Percentiles rank a stretch among this genome's conserved stretches.
Evolutionary conservation across 2,329 filamentous ascomycete genomes (phyloP).

Genomic region (Alternaria gansuensis): DNA sequence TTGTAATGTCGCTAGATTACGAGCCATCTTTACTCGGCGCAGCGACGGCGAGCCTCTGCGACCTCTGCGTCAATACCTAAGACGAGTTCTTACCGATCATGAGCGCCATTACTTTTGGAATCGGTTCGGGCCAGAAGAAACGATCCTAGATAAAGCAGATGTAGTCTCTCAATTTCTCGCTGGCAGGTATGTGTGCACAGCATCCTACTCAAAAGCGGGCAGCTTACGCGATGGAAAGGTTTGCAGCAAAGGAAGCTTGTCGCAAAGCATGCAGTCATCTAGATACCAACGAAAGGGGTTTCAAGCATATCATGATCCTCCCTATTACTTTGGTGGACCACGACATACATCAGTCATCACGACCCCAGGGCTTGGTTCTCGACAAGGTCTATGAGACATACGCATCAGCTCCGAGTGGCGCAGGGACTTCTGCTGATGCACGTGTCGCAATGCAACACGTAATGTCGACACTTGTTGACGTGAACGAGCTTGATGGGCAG

Average conservation of each 20-base stretch:
- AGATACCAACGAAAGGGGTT: conserved; percentile 30
- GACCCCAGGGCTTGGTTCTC: conserved; percentile 43
- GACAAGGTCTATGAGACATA: conserved; percentile 17
- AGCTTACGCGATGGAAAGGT: conserved; percentile 44
- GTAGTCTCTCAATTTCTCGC: conserved; percentile 44
- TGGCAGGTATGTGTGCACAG: conserved; percentile 44
- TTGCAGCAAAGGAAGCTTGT: conserved; percentile 62
- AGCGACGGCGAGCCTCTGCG: conserved; percentile 9
- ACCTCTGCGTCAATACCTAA: conserved; percentile 33
- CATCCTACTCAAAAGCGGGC: neutral
- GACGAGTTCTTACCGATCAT: conserved; percentile 43
- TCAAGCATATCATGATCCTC: conserved; percentile 54
- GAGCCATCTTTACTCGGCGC: conserved; percentile 60
- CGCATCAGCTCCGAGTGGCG: neutral
- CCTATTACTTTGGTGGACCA: conserved; percentile 23
- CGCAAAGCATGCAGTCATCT: conserved; percentile 56
- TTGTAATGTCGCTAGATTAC: conserved; percentile 73
- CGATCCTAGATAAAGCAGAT: conserved; percentile 24
- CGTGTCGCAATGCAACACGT: neutral
- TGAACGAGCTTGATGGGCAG: conserved; percentile 51
- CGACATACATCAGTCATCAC: conserved; percentile 24
- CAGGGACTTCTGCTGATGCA: conserved; percentile 12
- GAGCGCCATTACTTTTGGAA: conserved; percentile 45
- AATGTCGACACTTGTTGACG: conserved; percentile 2
- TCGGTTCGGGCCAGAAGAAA: conserved; percentile 36